phyloP scores from a whole-genome alignment of 2,329 filamentous ascomycete genomes.

The Dactylellina leptospora region DNA sequence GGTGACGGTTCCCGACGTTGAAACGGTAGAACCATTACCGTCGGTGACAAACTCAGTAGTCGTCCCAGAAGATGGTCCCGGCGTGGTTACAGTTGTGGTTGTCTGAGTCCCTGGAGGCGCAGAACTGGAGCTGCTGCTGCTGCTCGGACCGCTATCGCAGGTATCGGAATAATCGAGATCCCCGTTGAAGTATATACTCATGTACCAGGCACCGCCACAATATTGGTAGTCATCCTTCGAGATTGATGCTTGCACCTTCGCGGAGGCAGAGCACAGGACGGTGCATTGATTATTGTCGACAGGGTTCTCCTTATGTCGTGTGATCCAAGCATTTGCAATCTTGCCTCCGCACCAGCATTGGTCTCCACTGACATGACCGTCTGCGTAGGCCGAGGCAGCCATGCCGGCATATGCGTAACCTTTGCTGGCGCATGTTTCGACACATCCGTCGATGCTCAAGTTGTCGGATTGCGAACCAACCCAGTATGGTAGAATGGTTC shows the following conservation, averaged over 20 bases:
- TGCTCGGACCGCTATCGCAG: neutral
- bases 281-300: neutral
- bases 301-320: neutral
- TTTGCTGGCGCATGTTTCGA: slow-evolving; percentile 1
- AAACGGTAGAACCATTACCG: neutral
- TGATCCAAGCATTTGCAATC: neutral
- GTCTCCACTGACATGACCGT: neutral
- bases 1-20: neutral
- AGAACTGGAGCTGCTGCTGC: neutral
- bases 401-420: slow-evolving; percentile 23
- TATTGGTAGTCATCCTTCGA: slow-evolving; percentile 10
- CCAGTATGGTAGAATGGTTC: neutral
- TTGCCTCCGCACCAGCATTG: slow-evolving; percentile 25
- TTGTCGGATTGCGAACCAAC: neutral
- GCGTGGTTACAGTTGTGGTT: neutral
- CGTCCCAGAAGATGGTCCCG: neutral
- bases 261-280: neutral
- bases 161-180: neutral
- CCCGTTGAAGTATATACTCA: slow-evolving; percentile 9
- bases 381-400: neutral
- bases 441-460: slow-evolving; percentile 20
- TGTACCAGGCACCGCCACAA: slow-evolving; percentile 15
- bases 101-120: neutral
- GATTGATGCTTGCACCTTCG: slow-evolving; percentile 5
- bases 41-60: neutral